phyloP scores from a whole-genome alignment of 371 early-diverging fungal species.

The Sporodiniella umbellata region DNA sequence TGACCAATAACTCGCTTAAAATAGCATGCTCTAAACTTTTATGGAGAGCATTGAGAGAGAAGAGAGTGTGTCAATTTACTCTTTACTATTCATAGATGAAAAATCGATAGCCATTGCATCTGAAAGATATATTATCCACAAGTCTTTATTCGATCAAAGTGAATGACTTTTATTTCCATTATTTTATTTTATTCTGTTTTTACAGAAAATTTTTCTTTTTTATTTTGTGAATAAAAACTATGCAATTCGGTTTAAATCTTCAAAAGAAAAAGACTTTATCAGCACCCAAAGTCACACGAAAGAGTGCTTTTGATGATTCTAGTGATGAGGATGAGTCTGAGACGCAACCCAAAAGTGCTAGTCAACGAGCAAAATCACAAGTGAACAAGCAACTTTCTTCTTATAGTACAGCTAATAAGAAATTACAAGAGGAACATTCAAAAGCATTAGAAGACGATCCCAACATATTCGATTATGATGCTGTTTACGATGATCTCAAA shows the following conservation, averaged over 20 bases:
- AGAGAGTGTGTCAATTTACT: no score
- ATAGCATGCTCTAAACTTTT: no score
- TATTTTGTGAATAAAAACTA: no score
- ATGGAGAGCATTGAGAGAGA: no score
- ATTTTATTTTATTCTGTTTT: no score
- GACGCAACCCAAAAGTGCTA: conserved; percentile 9
- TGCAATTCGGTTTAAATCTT: conserved; percentile 45
- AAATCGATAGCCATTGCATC: no score
- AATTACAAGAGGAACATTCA: conserved; percentile 50
- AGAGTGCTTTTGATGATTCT: conserved; percentile 23
- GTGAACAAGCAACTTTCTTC: conserved; percentile 36
- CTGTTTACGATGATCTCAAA: conserved; percentile 84
- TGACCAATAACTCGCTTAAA: no score
- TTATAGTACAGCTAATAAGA: conserved; percentile 29
- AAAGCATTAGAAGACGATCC: conserved; percentile 80
- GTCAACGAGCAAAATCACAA: conserved; percentile 19
- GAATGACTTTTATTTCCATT: no score
- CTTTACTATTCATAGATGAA: no score
- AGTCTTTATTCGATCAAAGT: no score
- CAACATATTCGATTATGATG: conserved; percentile 88
- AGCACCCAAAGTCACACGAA: conserved; percentile 1
- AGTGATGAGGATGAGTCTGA: conserved; percentile 25
- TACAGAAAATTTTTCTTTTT: no score
- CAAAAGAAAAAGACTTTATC: conserved; percentile 26
- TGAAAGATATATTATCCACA: no score